These are phyloP conservation scores for Pulveroboletus frians DNA, from an alignment of 768 basidiomycete species.

Conservation along the genomic window DNA sequence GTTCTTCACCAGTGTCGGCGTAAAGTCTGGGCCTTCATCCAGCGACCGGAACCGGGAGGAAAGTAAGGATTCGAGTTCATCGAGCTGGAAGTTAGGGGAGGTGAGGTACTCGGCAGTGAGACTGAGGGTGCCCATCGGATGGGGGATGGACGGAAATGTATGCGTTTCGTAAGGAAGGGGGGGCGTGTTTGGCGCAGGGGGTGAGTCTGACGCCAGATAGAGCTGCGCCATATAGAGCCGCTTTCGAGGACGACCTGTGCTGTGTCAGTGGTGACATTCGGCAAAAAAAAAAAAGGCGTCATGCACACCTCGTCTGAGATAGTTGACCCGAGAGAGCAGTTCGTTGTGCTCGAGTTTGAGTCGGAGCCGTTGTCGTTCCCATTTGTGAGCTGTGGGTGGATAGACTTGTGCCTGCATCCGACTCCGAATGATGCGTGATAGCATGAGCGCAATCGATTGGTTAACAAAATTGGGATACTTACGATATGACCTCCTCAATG, in stretches of 20 bases:
- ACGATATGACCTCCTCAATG: slow-evolving; percentile 73
- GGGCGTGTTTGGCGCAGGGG: slow-evolving; percentile 36
- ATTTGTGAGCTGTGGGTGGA: slow-evolving; percentile 58
- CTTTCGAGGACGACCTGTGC: slow-evolving; percentile 66
- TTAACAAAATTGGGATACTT: slow-evolving; percentile 28
- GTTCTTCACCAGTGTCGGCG: slow-evolving; percentile 66
- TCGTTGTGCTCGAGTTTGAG: slow-evolving; percentile 75
- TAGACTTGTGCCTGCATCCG: slow-evolving; percentile 65
- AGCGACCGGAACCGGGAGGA: slow-evolving; percentile 68
- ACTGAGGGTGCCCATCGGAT: slow-evolving; percentile 60
- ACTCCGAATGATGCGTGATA: slow-evolving; percentile 38
- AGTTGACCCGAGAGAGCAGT: slow-evolving; percentile 56
- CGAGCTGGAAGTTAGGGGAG: slow-evolving; percentile 64
- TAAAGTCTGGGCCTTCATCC: slow-evolving; percentile 62
- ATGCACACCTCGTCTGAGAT: slow-evolving; percentile 64
- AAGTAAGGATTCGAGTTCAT: slow-evolving; percentile 71
- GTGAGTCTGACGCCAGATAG: slow-evolving; percentile 34
- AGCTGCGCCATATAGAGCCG: no score
- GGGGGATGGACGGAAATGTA: slow-evolving; percentile 60
- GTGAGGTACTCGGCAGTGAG: slow-evolving; percentile 63
- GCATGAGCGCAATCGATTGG: background rate
- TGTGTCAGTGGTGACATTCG: background rate
- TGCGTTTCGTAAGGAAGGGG: slow-evolving; percentile 50
- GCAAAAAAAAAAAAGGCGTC: background rate
- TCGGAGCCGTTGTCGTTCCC: slow-evolving; percentile 60